Percentiles rank a stretch among this genome's conserved stretches.
Conservation (phyloP, 2,329 filamentous ascomycete genomes). For the Hansfordia pulvinata region DNA sequence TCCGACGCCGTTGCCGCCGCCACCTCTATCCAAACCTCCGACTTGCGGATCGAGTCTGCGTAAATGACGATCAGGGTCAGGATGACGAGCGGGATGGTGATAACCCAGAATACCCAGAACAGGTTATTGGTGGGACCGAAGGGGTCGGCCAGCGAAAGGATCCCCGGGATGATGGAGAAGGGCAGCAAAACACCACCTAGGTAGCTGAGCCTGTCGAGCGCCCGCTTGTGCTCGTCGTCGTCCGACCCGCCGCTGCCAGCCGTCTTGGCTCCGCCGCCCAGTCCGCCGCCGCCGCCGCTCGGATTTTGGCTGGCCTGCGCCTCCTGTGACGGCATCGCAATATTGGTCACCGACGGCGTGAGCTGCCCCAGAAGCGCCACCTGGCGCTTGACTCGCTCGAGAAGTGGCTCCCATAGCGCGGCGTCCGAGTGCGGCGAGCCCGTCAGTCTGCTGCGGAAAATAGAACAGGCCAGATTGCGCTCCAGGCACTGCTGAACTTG, state of each 20-base stretch:
- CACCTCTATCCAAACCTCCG: conserved; percentile 32
- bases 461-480: conserved; percentile 16
- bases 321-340: conserved; percentile 2
- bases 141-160: conserved; percentile 30
- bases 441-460: too few species aligned
- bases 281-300: conserved; percentile 1
- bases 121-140: conserved; percentile 24
- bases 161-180: conserved; percentile 29
- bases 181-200: conserved; percentile 34
- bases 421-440: too few species aligned
- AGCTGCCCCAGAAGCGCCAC: conserved; percentile 10
- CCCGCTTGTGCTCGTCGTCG: conserved; percentile 23
- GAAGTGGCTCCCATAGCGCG: conserved; percentile 19
- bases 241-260: not conserved
- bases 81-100: conserved; percentile 22
- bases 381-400: conserved; percentile 15
- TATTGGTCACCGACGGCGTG: conserved; percentile 3
- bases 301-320: conserved; percentile 1
- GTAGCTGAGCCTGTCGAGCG: conserved; percentile 33
- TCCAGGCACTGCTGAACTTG: conserved; percentile 18
- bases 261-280: conserved; percentile 2
- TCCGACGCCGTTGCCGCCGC: conserved; percentile 12
- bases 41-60: conserved; percentile 29
- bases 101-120: conserved; percentile 37
- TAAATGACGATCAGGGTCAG: conserved; percentile 29